These are phyloP conservation scores for Ploettnerulaceae sp. DNA, from an alignment of 2,329 filamentous ascomycete species.

Conservation along the genomic window DNA sequence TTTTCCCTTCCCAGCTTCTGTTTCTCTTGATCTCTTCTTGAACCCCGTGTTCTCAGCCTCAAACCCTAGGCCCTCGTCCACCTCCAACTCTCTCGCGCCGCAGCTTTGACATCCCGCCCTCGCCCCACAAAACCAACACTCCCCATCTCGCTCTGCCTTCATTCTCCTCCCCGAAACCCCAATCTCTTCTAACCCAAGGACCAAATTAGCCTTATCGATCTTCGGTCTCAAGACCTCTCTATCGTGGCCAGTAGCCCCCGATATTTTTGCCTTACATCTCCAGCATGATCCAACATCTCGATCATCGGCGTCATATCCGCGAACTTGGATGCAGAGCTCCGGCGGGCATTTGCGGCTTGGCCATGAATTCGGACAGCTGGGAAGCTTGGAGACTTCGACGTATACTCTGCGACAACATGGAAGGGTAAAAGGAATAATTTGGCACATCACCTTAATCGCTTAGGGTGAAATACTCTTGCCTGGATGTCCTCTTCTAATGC, in stretches of 20 bases:
- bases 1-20: neutral
- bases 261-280: constrained; percentile 23
- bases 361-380: constrained; percentile 26
- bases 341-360: constrained; percentile 27
- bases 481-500: neutral
- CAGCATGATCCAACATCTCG: constrained; percentile 22
- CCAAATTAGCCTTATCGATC: constrained; percentile 25
- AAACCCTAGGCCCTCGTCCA: neutral
- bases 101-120: constrained; percentile 18
- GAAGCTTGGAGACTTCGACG: constrained; percentile 20
- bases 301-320: constrained; percentile 9
- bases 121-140: constrained; percentile 25
- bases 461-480: neutral
- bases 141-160: constrained; percentile 13
- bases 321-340: constrained; percentile 26
- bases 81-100: constrained; percentile 9
- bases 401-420: constrained; percentile 28
- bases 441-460: constrained; percentile 23
- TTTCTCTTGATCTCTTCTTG: neutral
- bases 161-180: constrained; percentile 14
- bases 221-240: constrained; percentile 23
- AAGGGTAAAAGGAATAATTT: constrained; percentile 22
- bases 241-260: constrained; percentile 1
- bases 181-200: constrained; percentile 21
- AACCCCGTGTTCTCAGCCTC: neutral